These are phyloP conservation scores for Lepidium africanum DNA, from an alignment of 345 rosid genomes.

Conservation along the genomic window DNA sequence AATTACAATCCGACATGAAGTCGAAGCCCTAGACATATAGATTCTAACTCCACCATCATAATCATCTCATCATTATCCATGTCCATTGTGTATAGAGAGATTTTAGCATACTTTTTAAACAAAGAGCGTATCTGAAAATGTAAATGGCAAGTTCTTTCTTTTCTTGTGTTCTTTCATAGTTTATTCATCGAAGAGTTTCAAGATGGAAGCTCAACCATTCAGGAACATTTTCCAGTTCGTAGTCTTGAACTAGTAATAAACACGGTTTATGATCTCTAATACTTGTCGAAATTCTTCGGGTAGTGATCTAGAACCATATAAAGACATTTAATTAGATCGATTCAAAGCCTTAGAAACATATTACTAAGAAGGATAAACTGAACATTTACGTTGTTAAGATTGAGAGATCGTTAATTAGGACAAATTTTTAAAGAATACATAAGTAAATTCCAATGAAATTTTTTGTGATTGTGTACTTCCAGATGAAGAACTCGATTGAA, in stretches of 20 bases:
- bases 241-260: too few species aligned
- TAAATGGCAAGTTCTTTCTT: background rate
- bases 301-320: background rate
- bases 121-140: background rate
- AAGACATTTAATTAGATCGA: background rate
- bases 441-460: background rate
- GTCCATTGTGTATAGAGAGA: background rate
- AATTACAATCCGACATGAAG: too few species aligned
- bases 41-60: too few species aligned
- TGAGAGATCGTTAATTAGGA: background rate
- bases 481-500: background rate
- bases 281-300: background rate
- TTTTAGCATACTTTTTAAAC: background rate
- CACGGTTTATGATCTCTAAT: background rate
- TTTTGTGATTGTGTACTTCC: background rate
- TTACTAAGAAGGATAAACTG: too few species aligned
- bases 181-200: background rate
- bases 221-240: background rate
- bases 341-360: too few species aligned
- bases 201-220: background rate
- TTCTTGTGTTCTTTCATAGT: background rate
- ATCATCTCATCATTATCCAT: background rate
- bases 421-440: background rate
- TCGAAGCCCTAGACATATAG: too few species aligned
- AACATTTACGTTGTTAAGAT: background rate